These are phyloP conservation scores for Yamadazyma conglobata DNA, from an alignment of 1,139 yeast genomes.

Conservation along the genomic window DNA sequence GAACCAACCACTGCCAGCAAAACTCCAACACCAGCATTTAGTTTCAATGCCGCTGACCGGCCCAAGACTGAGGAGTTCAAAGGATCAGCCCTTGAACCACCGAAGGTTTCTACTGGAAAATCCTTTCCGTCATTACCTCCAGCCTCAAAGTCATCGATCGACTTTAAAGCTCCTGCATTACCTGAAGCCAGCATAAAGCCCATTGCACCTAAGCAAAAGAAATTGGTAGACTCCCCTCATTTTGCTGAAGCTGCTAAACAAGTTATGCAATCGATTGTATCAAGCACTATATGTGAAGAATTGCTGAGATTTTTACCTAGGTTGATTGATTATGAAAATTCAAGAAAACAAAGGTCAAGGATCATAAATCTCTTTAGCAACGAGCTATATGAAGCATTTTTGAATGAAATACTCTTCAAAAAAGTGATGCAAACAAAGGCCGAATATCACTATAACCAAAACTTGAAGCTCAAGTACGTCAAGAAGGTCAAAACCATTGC, in stretches of 20 bases:
- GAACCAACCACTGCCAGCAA: no score
- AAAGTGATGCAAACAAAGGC: constrained; percentile 43
- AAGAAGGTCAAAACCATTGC: constrained; percentile 26
- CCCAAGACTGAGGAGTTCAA: no score
- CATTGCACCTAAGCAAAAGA: constrained; percentile 1
- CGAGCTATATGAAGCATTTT: constrained; percentile 56
- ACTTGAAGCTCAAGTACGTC: constrained; percentile 24
- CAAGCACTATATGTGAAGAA: constrained; percentile 29
- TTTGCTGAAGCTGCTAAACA: constrained; percentile 20
- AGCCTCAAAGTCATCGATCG: no score
- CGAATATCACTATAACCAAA: constrained; percentile 21
- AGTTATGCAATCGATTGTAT: constrained; percentile 28
- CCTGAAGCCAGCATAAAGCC: no score
- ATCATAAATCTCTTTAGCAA: constrained; percentile 38
- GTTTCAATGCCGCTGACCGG: no score
- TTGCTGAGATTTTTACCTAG: constrained; percentile 23
- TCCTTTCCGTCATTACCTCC: no score
- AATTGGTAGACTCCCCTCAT: constrained; percentile 17
- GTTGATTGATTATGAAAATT: constrained; percentile 20
- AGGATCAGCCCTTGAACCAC: no score
- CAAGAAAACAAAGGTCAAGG: constrained; percentile 22
- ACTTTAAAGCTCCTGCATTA: no score
- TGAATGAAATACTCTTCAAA: constrained; percentile 52
- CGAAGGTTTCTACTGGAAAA: no score
- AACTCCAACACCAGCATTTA: no score